Percentiles rank a stretch among this genome's conserved stretches.
Conservation (phyloP, 768 basidiomycete genomes). For the Lactifluus hygrophoroides region DNA sequence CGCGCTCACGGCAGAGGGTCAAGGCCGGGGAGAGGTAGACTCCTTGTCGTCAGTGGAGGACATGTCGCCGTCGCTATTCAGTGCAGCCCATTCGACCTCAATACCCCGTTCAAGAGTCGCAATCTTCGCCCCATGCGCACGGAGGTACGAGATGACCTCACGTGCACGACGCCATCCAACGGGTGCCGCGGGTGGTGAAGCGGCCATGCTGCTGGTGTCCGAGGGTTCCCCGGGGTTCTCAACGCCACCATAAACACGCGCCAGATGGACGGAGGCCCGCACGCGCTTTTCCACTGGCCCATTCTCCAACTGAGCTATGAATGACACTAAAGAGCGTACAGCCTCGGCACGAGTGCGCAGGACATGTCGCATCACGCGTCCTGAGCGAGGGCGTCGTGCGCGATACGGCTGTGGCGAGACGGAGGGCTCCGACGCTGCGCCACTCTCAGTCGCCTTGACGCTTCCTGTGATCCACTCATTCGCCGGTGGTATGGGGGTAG, state of each 20-base stretch:
- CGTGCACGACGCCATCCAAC: constrained; percentile 52
- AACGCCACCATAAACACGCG: constrained; percentile 35
- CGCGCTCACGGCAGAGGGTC: neutral
- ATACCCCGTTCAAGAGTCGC: constrained; percentile 38
- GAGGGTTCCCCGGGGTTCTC: constrained; percentile 24
- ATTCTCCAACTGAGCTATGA: constrained; percentile 56
- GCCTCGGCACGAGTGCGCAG: constrained; percentile 81
- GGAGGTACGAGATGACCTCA: constrained; percentile 70
- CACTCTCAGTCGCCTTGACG: constrained; percentile 24
- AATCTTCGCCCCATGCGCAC: constrained; percentile 64
- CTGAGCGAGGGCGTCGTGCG: constrained; percentile 54
- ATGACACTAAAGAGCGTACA: constrained; percentile 59
- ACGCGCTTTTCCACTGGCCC: constrained; percentile 38
- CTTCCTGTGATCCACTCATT: constrained; percentile 62
- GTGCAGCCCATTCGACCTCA: constrained; percentile 64
- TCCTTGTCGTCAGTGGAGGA: constrained; percentile 16
- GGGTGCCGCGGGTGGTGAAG: constrained; percentile 18
- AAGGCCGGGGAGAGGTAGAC: neutral
- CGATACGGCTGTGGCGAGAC: constrained; percentile 20
- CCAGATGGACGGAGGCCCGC: constrained; percentile 43
- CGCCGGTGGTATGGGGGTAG: constrained; percentile 53
- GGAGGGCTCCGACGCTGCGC: constrained; percentile 19
- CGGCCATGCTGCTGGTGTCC: constrained; percentile 25
- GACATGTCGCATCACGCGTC: constrained; percentile 82
- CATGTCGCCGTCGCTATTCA: constrained; percentile 53